These are phyloP conservation scores for Serendipita indica DNA, from an alignment of 768 basidiomycete genomes.

Conservation along the genomic window DNA sequence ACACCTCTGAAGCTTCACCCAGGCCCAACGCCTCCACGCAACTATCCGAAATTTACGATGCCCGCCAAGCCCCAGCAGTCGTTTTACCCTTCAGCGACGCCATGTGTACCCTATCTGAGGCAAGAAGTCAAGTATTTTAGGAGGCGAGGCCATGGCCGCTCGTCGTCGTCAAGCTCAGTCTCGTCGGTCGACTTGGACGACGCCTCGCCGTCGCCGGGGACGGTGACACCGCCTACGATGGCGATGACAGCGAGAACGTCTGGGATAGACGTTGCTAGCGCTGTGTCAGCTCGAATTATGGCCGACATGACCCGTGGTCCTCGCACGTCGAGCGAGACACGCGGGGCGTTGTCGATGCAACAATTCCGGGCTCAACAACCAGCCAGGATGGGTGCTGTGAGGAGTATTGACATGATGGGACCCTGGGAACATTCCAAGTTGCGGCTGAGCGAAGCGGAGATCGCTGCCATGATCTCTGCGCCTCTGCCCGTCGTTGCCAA, in stretches of 20 bases:
- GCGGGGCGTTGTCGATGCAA: not conserved
- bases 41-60: slow-evolving; percentile 45
- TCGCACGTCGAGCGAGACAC: not conserved
- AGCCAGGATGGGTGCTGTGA: not conserved
- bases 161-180: not conserved
- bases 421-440: slow-evolving; percentile 7
- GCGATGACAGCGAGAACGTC: no score
- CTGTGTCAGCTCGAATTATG: not conserved
- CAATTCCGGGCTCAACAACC: not conserved
- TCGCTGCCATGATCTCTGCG: slow-evolving; percentile 6
- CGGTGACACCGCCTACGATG: not conserved
- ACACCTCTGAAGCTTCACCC: slow-evolving; percentile 44
- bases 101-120: not conserved
- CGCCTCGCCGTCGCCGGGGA: not conserved
- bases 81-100: slow-evolving; percentile 15
- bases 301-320: not conserved
- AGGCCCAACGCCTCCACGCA: slow-evolving; percentile 50
- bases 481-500: not conserved
- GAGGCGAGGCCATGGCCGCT: not conserved
- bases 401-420: slow-evolving; percentile 4
- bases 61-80: slow-evolving; percentile 49
- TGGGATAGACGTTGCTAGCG: not conserved
- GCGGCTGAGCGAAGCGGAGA: slow-evolving; percentile 1
- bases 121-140: not conserved
- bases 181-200: not conserved